Evolutionary conservation across 163 green algal genomes (phyloP).

Genomic region (Chloroidium sp.): DNA sequence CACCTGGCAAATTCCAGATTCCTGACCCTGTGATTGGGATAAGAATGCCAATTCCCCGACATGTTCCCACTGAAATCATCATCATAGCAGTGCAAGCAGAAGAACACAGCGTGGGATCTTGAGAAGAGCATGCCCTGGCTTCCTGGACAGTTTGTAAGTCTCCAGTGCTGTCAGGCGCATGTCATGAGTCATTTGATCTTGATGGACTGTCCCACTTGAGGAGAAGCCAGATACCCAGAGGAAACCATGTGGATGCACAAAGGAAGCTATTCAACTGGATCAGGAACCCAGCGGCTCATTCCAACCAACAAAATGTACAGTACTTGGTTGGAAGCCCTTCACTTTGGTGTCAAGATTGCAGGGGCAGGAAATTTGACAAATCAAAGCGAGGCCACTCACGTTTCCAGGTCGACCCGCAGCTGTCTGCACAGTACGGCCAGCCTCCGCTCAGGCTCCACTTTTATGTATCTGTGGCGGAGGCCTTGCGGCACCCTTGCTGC

Average conservation of each 20-base stretch:
- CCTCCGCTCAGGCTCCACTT: conserved; percentile 23
- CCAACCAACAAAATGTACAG: too few relatives aligned
- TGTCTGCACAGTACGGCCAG: conserved; percentile 43
- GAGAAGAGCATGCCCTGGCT: not conserved
- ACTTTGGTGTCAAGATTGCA: too few relatives aligned
- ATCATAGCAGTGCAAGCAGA: not conserved
- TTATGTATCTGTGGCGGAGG: conserved; percentile 45
- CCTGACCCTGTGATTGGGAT: not conserved
- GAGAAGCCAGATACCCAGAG: too few relatives aligned
- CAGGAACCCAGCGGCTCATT: too few relatives aligned
- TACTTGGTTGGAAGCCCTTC: too few relatives aligned
- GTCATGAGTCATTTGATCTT: too few relatives aligned
- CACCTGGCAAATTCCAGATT: not conserved
- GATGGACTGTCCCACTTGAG: too few relatives aligned
- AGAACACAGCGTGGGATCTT: too few relatives aligned
- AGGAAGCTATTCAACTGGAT: too few relatives aligned
- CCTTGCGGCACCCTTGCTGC: conserved; percentile 27
- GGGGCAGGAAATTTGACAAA: not conserved
- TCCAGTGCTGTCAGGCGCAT: not conserved
- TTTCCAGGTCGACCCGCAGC: conserved; percentile 41
- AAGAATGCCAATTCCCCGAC: not conserved
- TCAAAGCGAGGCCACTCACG: conserved; percentile 4
- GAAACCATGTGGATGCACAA: too few relatives aligned
- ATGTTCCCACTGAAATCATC: not conserved
- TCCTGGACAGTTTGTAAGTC: not conserved